These are phyloP conservation scores for Chlamydomonas schloesseri DNA, from an alignment of 139 green algal species.

Conservation along the genomic window DNA sequence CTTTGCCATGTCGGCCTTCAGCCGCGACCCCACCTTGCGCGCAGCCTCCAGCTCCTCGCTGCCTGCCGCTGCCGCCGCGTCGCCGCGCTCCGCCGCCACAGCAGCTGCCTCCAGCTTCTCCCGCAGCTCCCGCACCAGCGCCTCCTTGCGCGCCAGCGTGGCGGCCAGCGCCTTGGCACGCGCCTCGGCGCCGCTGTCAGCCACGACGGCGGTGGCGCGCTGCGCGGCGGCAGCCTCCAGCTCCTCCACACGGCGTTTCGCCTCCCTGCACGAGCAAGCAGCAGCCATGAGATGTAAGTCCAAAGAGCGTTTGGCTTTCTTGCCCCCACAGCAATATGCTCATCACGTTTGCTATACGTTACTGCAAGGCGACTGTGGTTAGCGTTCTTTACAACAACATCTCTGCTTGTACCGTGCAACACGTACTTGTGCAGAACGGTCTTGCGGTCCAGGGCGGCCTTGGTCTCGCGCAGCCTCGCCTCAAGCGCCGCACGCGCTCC, in stretches of 20 bases:
- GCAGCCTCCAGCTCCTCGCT: constrained; percentile 45
- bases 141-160: constrained; percentile 62
- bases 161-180: constrained; percentile 30
- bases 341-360: no score
- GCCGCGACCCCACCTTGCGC: neutral
- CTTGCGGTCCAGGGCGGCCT: constrained; percentile 54
- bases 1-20: constrained; percentile 44
- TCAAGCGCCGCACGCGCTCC: constrained; percentile 41
- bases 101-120: constrained; percentile 48
- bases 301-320: no score
- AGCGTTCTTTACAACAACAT: no score
- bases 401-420: no score
- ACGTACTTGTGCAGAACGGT: constrained; percentile 55
- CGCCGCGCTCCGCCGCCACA: neutral
- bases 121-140: constrained; percentile 51
- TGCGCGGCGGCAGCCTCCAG: constrained; percentile 36
- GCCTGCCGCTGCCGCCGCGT: constrained; percentile 3
- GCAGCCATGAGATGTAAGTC: no score
- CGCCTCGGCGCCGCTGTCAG: constrained; percentile 13
- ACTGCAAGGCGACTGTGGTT: no score
- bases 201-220: neutral
- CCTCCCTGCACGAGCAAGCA: constrained; percentile 53
- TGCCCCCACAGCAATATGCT: no score
- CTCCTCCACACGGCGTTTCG: constrained; percentile 47
- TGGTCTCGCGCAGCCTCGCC: constrained; percentile 54